Evolutionary conservation across 2,329 filamentous ascomycete genomes (phyloP).

Genomic region (Pseudocercospora musae): DNA sequence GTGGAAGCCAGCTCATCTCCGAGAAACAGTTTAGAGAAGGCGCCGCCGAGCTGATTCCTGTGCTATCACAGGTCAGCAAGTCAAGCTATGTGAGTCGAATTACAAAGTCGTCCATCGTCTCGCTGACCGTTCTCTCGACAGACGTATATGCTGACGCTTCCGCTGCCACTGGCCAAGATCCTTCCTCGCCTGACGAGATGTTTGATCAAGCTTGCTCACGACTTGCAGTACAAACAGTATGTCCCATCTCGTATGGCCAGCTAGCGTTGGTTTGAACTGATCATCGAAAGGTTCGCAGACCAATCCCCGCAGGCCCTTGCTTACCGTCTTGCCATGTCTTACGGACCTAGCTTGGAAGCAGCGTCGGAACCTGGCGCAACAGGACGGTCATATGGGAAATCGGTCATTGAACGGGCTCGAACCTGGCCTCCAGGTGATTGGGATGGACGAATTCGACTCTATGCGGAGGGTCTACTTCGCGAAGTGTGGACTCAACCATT

Average conservation of each 20-base stretch:
- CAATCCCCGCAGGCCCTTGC: constrained; percentile 8
- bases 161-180: constrained; percentile 16
- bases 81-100: constrained; percentile 47
- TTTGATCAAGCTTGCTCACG: constrained; percentile 45
- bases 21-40: constrained; percentile 8
- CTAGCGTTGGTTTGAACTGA: not conserved
- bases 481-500: constrained; percentile 52
- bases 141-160: constrained; percentile 24
- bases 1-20: constrained; percentile 8
- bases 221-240: constrained; percentile 16
- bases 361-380: constrained; percentile 35
- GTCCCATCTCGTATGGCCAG: not conserved
- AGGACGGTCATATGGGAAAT: constrained; percentile 39
- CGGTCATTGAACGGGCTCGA: constrained; percentile 39
- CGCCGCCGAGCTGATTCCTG: constrained; percentile 26
- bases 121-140: not conserved
- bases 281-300: not conserved
- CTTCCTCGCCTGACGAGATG: constrained; percentile 38
- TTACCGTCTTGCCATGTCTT: constrained; percentile 47
- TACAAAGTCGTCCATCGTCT: not conserved
- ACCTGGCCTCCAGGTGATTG: constrained; percentile 43
- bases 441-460: constrained; percentile 52
- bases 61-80: constrained; percentile 47
- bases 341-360: constrained; percentile 51
- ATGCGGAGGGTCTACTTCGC: constrained; percentile 49